These are phyloP conservation scores for Puccinia polysora DNA, from an alignment of 1,284 basidiomycete genomes.

Conservation along the genomic window DNA sequence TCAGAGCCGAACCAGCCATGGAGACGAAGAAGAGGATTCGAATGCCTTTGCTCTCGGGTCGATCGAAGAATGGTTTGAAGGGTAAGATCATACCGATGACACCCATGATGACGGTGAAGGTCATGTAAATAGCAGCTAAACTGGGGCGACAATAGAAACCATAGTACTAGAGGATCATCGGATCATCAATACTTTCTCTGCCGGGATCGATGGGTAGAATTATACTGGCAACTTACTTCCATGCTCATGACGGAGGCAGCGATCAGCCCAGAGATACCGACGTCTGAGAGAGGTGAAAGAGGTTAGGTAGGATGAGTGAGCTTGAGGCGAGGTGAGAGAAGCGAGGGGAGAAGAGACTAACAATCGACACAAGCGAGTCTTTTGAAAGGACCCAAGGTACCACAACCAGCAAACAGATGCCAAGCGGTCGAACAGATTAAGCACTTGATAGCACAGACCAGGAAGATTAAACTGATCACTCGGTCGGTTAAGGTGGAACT, in stretches of 20 bases:
- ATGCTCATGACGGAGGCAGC: slow-evolving; percentile 33
- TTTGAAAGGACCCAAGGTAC: slow-evolving; percentile 31
- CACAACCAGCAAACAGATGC: slow-evolving; percentile 42
- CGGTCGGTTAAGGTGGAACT: slow-evolving; percentile 28
- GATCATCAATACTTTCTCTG: neutral
- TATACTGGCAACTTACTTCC: slow-evolving; percentile 9
- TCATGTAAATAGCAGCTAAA: slow-evolving; percentile 21
- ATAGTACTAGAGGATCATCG: slow-evolving; percentile 22
- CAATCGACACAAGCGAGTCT: slow-evolving; percentile 43
- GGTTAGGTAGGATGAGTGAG: neutral
- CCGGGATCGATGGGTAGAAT: neutral
- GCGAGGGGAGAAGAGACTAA: neutral
- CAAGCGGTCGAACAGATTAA: slow-evolving; percentile 39
- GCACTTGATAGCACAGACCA: slow-evolving; percentile 41
- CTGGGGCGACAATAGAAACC: slow-evolving; percentile 35
- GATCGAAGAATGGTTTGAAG: slow-evolving; percentile 42
- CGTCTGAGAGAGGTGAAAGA: slow-evolving; percentile 13
- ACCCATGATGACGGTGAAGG: slow-evolving; percentile 28
- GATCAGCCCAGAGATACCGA: slow-evolving; percentile 37
- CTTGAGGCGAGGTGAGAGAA: neutral
- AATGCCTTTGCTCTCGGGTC: slow-evolving; percentile 31
- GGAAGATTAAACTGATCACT: slow-evolving; percentile 29
- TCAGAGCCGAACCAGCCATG: slow-evolving; percentile 24
- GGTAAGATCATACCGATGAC: slow-evolving; percentile 42
- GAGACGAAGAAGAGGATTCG: slow-evolving; percentile 41